Evolutionary conservation across 169 alveolate genomes (phyloP), one percentile per base, ranked within the genome.

Genomic region (Plasmodium gallinaceum): DNA sequence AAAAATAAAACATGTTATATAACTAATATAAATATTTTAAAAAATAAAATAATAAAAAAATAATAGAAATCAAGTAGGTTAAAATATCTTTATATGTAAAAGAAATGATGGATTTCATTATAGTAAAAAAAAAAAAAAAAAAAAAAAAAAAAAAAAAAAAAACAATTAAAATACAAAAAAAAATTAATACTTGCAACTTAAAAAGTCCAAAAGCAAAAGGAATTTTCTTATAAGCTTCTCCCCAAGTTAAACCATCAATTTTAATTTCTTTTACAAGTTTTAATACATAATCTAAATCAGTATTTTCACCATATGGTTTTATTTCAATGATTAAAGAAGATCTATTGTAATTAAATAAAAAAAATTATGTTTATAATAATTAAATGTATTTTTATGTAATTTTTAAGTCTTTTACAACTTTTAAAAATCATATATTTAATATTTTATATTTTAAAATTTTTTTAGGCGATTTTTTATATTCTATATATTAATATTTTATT

Each of bases 131-230:
- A 5, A 60, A 6, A 48, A 60, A 9, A 6, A 2, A 60, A 7
- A n/a, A 20, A 52, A n/a, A 9, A 52, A 52, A 52, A 1, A 0
- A 52, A n/a, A 52, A 9, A 20, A n/a, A 7, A 52, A 20, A 52
- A 9, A 9, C 0, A 52, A 52, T 14, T 5, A 52, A 52, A n/a
- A 52, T n/a, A n/a, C 6, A 52, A 52, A 9, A 14, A 52, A 52
- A 4, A 32, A 52, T 52, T n/a, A n/a, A 5, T 88, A 92, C 95
- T 62, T 95, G 97, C 43, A 95, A 88, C 74, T 95, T 95, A 92
- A 92, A 93, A 85, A 95, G 94, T 16, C 97, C 97, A 71, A 87
- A 95, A 12, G 97, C 97, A 54, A 95, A 88, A n/a, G 97, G 97
- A 24, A 91, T 93, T 89, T 93, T 95, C 69, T 95, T 93, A 72